Evolutionary conservation across 768 basidiomycete genomes (phyloP).

Genomic region (Ephemerocybe angulata): DNA sequence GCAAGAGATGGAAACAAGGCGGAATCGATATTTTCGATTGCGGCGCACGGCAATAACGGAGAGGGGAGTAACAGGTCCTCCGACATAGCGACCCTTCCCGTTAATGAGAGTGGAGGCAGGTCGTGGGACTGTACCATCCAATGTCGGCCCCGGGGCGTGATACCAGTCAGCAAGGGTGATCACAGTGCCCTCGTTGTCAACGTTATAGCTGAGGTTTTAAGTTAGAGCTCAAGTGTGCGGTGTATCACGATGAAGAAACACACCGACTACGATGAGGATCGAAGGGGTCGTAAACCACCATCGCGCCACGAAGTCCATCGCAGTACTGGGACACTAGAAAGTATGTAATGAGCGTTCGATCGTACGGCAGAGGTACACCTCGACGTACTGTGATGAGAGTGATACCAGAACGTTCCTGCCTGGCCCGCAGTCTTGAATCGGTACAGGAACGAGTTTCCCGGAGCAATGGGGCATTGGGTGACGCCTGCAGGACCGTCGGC

Average conservation of each 20-base stretch:
- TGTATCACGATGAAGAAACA: background rate
- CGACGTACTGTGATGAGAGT: conserved; percentile 20
- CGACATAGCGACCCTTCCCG: conserved; percentile 12
- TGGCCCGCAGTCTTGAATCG: conserved; percentile 31
- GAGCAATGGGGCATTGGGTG: conserved; percentile 40
- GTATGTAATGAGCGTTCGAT: background rate
- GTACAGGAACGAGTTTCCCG: conserved; percentile 38
- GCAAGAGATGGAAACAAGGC: conserved; percentile 35
- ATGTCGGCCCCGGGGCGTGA: conserved; percentile 16
- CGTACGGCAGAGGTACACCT: background rate
- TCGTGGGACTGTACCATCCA: background rate
- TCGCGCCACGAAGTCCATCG: conserved; percentile 42
- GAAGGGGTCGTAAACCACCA: conserved; percentile 37
- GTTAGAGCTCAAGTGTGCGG: too few species aligned
- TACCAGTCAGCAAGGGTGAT: conserved; percentile 23
- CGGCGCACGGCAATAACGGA: conserved; percentile 36
- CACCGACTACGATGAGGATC: conserved; percentile 24
- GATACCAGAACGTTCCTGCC: conserved; percentile 46
- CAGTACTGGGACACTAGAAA: conserved; percentile 43
- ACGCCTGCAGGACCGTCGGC: conserved; percentile 40
- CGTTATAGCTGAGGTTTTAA: conserved; percentile 25
- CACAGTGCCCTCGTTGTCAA: conserved; percentile 38
- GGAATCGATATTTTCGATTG: conserved; percentile 44
- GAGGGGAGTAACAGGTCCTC: conserved; percentile 8
- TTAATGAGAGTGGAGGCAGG: conserved; percentile 12